Base-by-base conservation (phyloP, 306 rosid species). In the Cicer arietinum region DNA sequence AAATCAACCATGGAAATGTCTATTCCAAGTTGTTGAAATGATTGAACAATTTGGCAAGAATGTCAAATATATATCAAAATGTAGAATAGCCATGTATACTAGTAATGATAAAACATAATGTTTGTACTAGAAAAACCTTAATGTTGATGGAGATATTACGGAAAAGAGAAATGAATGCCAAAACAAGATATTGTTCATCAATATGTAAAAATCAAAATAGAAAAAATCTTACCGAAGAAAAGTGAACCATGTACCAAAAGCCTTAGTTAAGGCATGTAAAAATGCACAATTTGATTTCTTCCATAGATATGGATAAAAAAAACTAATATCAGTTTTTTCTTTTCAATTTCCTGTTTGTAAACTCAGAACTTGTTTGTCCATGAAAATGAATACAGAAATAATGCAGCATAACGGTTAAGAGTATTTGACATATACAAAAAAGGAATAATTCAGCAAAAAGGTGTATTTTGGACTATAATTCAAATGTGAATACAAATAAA, bases 1-100 rank as follows among this genome's bases (percentile, higher is more conserved):
- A 67, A 66, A 42, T 44, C 14, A 60, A 61, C 69, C 47, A 67
- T 8, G 50, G 22, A 61, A 74, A 78, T 69, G 80, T 10, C 83
- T 57, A 60, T 61, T 46, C 43, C 61, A 67, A 25, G 61, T 70
- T 54, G 75, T 54, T 70, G 41, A n/a, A 63, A 64, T 64, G 62
- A 57, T 63, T 63, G 54, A 63, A 40, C 14, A 73, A 44, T 11
- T 40, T 41, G 39, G 12, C 41, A 42, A 68, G 66, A 68, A 67
- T 59, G 60, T 59, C 44, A 56, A 67, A 42, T 30, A 48, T 47
- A 75, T 68, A 41, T 8, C 46, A 65, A 56, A 56, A 67, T 57
- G 43, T 68, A 46, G 79, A 44, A 50, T 58, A 74, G 68, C 40
- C 76, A 41, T 43, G 57, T 44, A 58, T 10, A 69, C 76, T 52